phyloP scores from a whole-genome alignment of 306 rosid species.

The Vigna angularis region DNA sequence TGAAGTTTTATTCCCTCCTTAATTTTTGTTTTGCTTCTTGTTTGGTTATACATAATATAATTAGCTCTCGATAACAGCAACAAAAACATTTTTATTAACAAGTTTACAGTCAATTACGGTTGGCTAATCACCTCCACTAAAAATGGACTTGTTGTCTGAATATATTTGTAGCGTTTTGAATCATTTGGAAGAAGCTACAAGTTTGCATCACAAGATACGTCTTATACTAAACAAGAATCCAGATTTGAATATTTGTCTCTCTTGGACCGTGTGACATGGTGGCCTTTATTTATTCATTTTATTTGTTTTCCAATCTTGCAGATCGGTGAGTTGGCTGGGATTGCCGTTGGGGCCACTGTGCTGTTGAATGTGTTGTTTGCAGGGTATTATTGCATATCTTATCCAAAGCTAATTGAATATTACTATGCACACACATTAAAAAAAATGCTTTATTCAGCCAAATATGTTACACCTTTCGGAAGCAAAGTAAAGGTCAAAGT shows the following conservation, averaged over 20 bases:
- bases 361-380: constrained; percentile 82
- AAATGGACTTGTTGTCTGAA: constrained; percentile 1
- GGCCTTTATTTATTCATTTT: constrained; percentile 5
- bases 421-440: background rate
- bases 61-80: background rate
- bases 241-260: constrained; percentile 11
- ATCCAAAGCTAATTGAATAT: constrained; percentile 18
- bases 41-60: background rate
- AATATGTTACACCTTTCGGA: constrained; percentile 33
- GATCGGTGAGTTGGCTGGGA: constrained; percentile 95
- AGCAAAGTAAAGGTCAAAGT: constrained; percentile 29
- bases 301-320: constrained; percentile 36
- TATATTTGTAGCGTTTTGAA: constrained; percentile 30
- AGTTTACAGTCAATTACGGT: background rate
- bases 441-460: background rate
- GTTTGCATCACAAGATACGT: constrained; percentile 34
- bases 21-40: constrained; percentile 2
- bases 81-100: constrained; percentile 1
- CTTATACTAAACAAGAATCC: constrained; percentile 23
- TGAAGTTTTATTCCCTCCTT: constrained; percentile 30
- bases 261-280: background rate
- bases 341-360: constrained; percentile 78
- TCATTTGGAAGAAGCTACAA: constrained; percentile 22
- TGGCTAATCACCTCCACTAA: constrained; percentile 14
- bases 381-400: constrained; percentile 65